Evolutionary conservation across 1,284 basidiomycete genomes (phyloP).

Genomic region (Tylopilus microsporus): DNA sequence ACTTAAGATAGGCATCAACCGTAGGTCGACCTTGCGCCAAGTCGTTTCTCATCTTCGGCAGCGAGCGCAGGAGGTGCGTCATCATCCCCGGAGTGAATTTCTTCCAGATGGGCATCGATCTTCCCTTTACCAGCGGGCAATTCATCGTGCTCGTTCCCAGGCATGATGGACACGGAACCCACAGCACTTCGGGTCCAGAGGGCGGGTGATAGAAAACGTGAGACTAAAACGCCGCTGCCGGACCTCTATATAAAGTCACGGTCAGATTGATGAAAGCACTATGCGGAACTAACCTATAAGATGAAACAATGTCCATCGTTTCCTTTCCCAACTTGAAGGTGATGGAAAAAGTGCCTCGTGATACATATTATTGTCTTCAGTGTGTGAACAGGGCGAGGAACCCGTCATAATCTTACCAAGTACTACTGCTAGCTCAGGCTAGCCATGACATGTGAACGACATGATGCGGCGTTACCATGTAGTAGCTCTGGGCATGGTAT

Average conservation of each 20-base stretch:
- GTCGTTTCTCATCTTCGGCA: slow-evolving; percentile 46
- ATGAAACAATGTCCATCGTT: background rate
- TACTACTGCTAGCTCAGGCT: background rate
- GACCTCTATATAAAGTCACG: background rate
- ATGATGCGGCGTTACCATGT: background rate
- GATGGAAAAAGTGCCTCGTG: background rate
- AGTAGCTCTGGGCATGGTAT: background rate
- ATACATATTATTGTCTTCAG: background rate
- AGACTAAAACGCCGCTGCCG: background rate
- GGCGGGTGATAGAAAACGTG: background rate
- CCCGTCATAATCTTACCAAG: background rate
- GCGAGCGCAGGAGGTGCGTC: slow-evolving; percentile 11
- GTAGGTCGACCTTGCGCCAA: slow-evolving; percentile 64
- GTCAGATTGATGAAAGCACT: background rate
- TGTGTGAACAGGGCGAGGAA: background rate
- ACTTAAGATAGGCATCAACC: slow-evolving; percentile 61
- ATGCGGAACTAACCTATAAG: background rate
- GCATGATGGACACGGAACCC: background rate
- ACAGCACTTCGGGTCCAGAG: background rate
- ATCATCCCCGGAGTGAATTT: background rate
- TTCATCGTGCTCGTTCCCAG: background rate
- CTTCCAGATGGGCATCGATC: background rate
- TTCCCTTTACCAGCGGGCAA: background rate
- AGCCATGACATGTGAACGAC: background rate
- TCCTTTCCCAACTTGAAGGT: background rate